Evolutionary conservation across 176 grass and related monocot species (phyloP).

Genomic region (Lolium perenne): DNA sequence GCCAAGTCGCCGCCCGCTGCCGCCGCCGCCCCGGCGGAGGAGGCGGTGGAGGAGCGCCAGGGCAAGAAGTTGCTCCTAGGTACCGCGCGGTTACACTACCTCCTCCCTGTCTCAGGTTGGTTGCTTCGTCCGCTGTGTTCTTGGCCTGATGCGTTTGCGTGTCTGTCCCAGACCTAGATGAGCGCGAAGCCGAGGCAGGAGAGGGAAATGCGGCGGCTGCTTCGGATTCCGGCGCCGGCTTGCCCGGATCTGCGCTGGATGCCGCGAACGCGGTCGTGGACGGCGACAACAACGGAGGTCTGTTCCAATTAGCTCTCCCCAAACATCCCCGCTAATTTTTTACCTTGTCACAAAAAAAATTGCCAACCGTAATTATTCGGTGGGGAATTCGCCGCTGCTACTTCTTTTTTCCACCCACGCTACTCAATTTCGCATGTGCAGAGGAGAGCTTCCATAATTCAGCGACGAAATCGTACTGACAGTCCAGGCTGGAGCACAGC

Average conservation of each 20-base stretch:
- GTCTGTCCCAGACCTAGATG: slow-evolving; percentile 18
- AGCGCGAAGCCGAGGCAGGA: background rate
- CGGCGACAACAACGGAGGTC: slow-evolving; percentile 40
- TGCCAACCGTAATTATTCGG: background rate
- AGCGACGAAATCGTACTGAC: slow-evolving; percentile 14
- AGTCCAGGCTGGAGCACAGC: slow-evolving; percentile 8
- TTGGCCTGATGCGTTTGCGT: slow-evolving; percentile 23
- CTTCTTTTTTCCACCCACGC: background rate
- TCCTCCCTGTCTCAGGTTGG: background rate
- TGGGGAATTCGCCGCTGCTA: slow-evolving; percentile 13
- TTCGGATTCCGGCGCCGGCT: slow-evolving; percentile 13
- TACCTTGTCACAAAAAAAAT: slow-evolving; percentile 23
- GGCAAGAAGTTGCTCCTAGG: slow-evolving; percentile 34
- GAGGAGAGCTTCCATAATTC: slow-evolving; percentile 28
- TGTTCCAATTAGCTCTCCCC: background rate
- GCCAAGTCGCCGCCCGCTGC: slow-evolving; percentile 15
- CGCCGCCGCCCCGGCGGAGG: background rate
- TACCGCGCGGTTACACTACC: background rate
- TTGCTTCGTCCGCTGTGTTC: background rate
- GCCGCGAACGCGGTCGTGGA: background rate
- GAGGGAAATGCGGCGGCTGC: slow-evolving; percentile 15
- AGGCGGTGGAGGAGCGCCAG: background rate
- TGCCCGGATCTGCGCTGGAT: slow-evolving; percentile 48
- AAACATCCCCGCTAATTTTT: slow-evolving; percentile 7
- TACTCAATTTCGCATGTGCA: background rate